phyloP scores from a whole-genome alignment of 768 basidiomycete genomes.

The Ramaria sp. region DNA sequence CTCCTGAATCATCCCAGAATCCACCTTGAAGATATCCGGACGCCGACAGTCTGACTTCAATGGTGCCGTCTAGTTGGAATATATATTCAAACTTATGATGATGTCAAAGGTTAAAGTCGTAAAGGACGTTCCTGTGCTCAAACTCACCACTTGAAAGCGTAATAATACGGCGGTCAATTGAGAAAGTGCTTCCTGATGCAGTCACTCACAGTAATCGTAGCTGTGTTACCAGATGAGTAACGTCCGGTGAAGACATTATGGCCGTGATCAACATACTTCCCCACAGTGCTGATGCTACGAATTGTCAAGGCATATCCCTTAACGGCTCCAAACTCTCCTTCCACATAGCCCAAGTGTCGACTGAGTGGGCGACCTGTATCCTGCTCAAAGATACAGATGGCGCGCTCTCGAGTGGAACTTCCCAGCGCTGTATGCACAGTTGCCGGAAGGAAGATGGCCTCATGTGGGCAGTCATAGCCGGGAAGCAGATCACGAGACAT shows the following conservation, averaged over 20 bases:
- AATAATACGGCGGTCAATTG: not conserved
- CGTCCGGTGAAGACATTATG: not conserved
- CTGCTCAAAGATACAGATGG: conserved; percentile 56
- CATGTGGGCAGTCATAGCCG: conserved; percentile 57
- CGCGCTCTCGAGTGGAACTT: conserved; percentile 34
- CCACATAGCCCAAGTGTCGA: conserved; percentile 42
- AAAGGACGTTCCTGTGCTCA: not conserved
- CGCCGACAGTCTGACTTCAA: conserved; percentile 58
- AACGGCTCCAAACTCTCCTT: conserved; percentile 49
- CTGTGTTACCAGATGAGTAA: conserved; percentile 17
- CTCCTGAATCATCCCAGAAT: conserved; percentile 41
- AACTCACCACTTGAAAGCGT: not conserved
- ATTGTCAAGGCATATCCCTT: conserved; percentile 51
- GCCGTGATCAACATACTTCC: conserved; percentile 38
- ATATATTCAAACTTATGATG: conserved; percentile 49
- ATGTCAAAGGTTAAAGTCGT: not conserved
- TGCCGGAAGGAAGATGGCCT: conserved; percentile 49
- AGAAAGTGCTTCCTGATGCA: not conserved
- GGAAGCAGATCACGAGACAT: conserved; percentile 51
- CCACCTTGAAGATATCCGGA: conserved; percentile 62
- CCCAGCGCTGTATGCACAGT: conserved; percentile 40
- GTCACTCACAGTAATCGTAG: conserved; percentile 42
- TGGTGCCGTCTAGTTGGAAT: conserved; percentile 55
- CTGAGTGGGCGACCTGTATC: conserved; percentile 48
- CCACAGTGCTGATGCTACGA: conserved; percentile 47